phyloP scores from a whole-genome alignment of 2,329 filamentous ascomycete species.

The Alternaria dauci region DNA sequence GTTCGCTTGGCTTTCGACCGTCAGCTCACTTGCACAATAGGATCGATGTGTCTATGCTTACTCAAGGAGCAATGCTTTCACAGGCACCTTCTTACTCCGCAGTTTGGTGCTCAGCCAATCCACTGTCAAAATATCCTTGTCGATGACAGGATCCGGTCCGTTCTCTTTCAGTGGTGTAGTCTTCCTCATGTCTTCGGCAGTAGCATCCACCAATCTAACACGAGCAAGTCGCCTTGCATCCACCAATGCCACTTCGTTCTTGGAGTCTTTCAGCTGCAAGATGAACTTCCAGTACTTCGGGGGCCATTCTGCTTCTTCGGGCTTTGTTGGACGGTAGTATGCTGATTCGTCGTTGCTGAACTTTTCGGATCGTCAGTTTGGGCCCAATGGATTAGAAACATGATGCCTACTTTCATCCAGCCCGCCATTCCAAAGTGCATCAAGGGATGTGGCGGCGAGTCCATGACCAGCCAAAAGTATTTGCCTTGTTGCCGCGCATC shows the following conservation, averaged over 20 bases:
- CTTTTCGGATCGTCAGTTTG: conserved; percentile 64
- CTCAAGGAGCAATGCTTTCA: conserved; percentile 88
- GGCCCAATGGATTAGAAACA: background rate
- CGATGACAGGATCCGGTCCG: conserved; percentile 89
- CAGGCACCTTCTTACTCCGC: conserved; percentile 78
- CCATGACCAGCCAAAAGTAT: conserved; percentile 92
- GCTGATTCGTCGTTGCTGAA: conserved; percentile 80
- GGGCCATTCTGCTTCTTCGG: conserved; percentile 76
- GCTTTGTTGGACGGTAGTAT: conserved; percentile 75
- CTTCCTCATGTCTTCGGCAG: conserved; percentile 76
- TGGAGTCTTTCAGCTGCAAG: conserved; percentile 70
- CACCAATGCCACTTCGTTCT: conserved; percentile 78
- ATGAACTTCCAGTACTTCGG: conserved; percentile 90
- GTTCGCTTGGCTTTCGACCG: conserved; percentile 57
- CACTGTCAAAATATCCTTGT: conserved; percentile 78
- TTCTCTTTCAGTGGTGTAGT: conserved; percentile 86
- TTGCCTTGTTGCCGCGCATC: conserved; percentile 88
- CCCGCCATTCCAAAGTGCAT: conserved; percentile 82
- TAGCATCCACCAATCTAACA: conserved; percentile 82
- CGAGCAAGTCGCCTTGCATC: conserved; percentile 82
- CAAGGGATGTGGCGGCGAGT: conserved; percentile 80
- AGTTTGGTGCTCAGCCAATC: conserved; percentile 78
- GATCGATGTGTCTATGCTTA: background rate
- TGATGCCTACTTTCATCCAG: conserved; percentile 62
- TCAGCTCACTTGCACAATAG: background rate